Conservation (phyloP, 2,329 filamentous ascomycete species). For the Arthrobotrys sinensis region DNA sequence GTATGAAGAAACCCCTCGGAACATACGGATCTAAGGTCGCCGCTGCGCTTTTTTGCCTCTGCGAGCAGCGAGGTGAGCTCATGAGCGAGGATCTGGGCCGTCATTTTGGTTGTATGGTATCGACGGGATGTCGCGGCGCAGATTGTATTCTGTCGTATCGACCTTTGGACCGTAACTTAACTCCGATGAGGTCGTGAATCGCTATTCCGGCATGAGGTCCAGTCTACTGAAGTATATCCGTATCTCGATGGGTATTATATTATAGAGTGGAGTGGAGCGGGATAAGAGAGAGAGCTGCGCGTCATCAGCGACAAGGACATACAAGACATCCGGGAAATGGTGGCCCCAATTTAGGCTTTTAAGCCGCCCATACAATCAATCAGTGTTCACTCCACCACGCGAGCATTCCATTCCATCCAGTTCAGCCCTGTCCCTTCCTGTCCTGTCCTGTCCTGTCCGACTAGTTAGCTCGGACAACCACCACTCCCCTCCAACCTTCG, state of each 20-base stretch:
- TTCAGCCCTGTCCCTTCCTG: background rate
- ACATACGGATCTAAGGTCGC: slow-evolving; percentile 84
- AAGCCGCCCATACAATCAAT: slow-evolving; percentile 22
- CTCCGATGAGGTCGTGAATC: background rate
- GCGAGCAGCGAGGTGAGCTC: slow-evolving; percentile 93
- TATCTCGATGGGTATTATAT: background rate
- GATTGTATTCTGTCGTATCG: slow-evolving; percentile 1
- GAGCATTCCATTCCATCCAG: background rate
- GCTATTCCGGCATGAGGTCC: slow-evolving; percentile 18
- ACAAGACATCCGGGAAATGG: slow-evolving; percentile 25
- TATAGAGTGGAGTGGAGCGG: background rate
- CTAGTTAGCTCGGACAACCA: no score
- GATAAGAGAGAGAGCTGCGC: slow-evolving; percentile 33
- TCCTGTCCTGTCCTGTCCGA: slow-evolving; percentile 1
- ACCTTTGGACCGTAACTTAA: background rate
- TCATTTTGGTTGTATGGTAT: slow-evolving; percentile 74
- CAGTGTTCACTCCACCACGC: background rate
- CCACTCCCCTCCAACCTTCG: no score
- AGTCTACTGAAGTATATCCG: background rate
- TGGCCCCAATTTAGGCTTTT: slow-evolving; percentile 59
- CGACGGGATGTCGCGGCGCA: slow-evolving; percentile 11
- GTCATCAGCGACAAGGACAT: slow-evolving; percentile 24
- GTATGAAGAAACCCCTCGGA: slow-evolving; percentile 44
- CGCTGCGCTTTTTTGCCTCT: slow-evolving; percentile 95
- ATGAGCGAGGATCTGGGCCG: slow-evolving; percentile 87